Percentiles rank a stretch among this genome's conserved stretches.
phyloP scores from a whole-genome alignment of 2,329 filamentous ascomycete species.

The Alternaria arborescens region DNA sequence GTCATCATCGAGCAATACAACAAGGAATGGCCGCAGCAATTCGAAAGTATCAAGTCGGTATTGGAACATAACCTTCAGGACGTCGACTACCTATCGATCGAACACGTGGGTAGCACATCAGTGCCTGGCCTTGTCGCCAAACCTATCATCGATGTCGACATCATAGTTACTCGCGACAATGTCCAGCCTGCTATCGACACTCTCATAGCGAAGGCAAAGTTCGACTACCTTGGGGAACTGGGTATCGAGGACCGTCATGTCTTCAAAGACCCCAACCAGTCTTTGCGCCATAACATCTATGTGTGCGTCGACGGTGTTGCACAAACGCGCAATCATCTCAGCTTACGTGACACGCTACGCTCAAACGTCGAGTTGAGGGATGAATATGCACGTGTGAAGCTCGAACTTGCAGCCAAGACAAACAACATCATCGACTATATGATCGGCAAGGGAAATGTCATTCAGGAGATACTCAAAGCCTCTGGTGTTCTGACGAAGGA shows the following conservation, averaged over 20 bases:
- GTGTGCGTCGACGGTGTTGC: conserved; percentile 47
- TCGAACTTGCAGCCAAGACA: conserved; percentile 27
- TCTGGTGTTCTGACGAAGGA: conserved; percentile 26
- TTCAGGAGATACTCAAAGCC: conserved; percentile 31
- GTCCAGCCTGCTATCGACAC: conserved; percentile 39
- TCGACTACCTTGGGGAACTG: conserved; percentile 49
- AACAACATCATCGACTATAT: conserved; percentile 34
- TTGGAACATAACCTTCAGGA: conserved; percentile 27
- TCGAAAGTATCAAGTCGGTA: conserved; percentile 27
- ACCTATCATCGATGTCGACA: conserved; percentile 51
- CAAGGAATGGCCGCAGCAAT: conserved; percentile 39
- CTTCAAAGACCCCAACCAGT: conserved; percentile 44
- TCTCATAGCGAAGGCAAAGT: conserved; percentile 42
- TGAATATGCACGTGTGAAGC: conserved; percentile 37
- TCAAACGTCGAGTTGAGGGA: conserved; percentile 42
- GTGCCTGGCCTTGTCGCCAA: conserved; percentile 48
- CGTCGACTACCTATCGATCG: conserved; percentile 35
- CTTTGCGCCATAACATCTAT: conserved; percentile 47
- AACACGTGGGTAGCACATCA: conserved; percentile 52
- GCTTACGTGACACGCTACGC: conserved; percentile 48
- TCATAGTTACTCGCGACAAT: conserved; percentile 39
- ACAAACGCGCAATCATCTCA: conserved; percentile 51
- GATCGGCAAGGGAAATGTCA: conserved; percentile 28
- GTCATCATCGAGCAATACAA: conserved; percentile 39
- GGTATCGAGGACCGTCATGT: conserved; percentile 48